phyloP scores from a whole-genome alignment of 2,329 filamentous ascomycete species.

The Colletotrichum horii region DNA sequence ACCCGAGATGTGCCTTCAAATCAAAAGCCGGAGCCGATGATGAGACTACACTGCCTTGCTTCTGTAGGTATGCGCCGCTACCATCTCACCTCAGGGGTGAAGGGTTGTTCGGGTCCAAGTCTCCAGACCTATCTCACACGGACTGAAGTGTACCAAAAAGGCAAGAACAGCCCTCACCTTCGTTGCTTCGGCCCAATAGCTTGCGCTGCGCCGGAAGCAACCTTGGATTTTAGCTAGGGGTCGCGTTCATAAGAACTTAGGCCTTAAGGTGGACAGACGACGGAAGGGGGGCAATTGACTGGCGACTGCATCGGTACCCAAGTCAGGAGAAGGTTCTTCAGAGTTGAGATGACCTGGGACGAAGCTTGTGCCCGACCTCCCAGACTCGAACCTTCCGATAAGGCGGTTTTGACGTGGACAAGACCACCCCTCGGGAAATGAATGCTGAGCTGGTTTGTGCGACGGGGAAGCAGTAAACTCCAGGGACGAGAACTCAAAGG shows the following conservation, averaged over 20 bases:
- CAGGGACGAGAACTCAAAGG: slow-evolving; percentile 19
- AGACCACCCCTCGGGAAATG: background rate
- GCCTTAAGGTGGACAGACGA: background rate
- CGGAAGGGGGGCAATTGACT: background rate
- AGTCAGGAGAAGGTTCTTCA: background rate
- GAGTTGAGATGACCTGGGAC: slow-evolving; percentile 8
- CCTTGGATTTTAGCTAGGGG: background rate
- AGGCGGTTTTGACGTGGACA: background rate
- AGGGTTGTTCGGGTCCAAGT: background rate
- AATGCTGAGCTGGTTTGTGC: background rate
- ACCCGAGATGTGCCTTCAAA: background rate
- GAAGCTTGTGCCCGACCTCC: background rate
- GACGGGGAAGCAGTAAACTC: background rate
- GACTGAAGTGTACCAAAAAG: background rate
- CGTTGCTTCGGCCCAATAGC: background rate
- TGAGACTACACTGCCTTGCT: background rate
- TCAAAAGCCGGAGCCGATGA: background rate
- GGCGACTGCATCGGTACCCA: background rate
- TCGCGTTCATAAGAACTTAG: background rate
- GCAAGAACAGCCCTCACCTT: background rate
- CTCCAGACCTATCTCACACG: background rate
- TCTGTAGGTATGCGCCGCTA: background rate
- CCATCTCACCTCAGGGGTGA: background rate
- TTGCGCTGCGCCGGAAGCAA: background rate
- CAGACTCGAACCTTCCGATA: background rate